Conservation (phyloP, 768 basidiomycete species). For the Termitomyces sp. region DNA sequence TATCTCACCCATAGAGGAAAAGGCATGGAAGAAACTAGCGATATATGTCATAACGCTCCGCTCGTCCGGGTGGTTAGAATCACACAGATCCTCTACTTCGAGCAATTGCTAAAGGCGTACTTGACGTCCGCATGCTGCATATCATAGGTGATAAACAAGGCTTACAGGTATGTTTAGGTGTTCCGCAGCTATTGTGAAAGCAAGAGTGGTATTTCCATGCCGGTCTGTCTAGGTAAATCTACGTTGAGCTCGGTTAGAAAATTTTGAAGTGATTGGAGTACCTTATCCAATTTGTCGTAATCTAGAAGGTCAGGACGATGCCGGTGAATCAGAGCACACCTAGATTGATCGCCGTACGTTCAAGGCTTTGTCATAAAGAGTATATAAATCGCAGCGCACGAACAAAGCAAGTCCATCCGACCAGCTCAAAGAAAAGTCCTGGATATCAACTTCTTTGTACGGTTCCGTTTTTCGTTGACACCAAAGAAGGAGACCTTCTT, state of each 20-base stretch:
- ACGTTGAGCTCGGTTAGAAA: slow-evolving; percentile 3
- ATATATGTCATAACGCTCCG: slow-evolving; percentile 98
- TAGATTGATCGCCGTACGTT: slow-evolving; percentile 22
- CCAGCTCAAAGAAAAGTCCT: slow-evolving; percentile 92
- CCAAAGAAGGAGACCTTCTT: slow-evolving; percentile 96
- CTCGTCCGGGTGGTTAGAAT: slow-evolving; percentile 85
- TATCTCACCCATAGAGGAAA: slow-evolving; percentile 83
- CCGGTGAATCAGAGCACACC: slow-evolving; percentile 95
- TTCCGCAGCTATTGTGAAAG: slow-evolving; percentile 84
- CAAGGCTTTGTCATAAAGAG: slow-evolving; percentile 3
- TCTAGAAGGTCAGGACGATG: slow-evolving; percentile 95
- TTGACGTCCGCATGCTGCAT: background rate
- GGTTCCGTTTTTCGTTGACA: slow-evolving; percentile 93
- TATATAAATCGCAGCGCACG: slow-evolving; percentile 25
- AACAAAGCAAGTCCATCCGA: slow-evolving; percentile 93
- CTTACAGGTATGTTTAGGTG: slow-evolving; percentile 87
- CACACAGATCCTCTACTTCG: slow-evolving; percentile 94
- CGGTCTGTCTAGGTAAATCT: slow-evolving; percentile 52
- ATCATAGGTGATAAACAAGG: slow-evolving; percentile 5
- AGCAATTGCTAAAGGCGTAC: slow-evolving; percentile 66
- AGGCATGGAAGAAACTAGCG: slow-evolving; percentile 96
- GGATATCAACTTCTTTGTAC: slow-evolving; percentile 88
- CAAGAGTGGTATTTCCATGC: slow-evolving; percentile 78
- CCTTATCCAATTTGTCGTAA: slow-evolving; percentile 83
- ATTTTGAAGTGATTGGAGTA: slow-evolving; percentile 16